phyloP scores from a whole-genome alignment of 768 basidiomycete genomes.

The Leccinum rimulosum region DNA sequence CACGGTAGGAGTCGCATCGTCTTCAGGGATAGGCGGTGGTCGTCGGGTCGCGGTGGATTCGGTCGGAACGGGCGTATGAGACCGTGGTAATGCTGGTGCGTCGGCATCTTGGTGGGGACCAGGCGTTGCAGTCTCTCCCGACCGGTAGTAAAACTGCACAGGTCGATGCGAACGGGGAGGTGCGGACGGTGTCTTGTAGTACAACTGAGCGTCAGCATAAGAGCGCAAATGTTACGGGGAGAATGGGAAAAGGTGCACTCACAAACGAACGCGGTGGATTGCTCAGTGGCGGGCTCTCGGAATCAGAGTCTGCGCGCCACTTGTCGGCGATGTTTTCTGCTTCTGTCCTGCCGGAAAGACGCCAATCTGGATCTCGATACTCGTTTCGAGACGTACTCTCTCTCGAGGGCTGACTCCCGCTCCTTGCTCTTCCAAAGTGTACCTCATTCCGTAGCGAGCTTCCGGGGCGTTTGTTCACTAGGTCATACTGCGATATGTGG shows the following conservation, averaged over 20 bases:
- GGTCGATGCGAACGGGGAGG: conserved; percentile 12
- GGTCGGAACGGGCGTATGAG: conserved; percentile 13
- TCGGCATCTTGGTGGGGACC: conserved; percentile 23
- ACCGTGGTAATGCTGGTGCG: conserved; percentile 4
- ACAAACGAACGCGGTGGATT: conserved; percentile 22
- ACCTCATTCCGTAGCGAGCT: conserved; percentile 28
- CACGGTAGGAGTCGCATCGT: conserved; percentile 2
- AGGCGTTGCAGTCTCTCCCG: conserved; percentile 33
- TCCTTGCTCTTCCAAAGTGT: conserved; percentile 18
- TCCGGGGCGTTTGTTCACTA: conserved; percentile 26
- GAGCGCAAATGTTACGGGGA: not conserved
- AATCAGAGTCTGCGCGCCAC: conserved; percentile 32
- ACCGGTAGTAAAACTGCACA: conserved; percentile 21
- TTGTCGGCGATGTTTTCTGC: conserved; percentile 28
- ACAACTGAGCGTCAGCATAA: conserved; percentile 6
- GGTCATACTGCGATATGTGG: conserved; percentile 31
- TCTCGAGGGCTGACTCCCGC: conserved; percentile 25
- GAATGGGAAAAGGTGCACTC: conserved; percentile 1
- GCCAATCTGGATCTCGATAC: conserved; percentile 14
- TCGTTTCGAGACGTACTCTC: conserved; percentile 18
- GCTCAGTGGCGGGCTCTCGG: conserved; percentile 10
- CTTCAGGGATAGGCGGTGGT: conserved; percentile 1
- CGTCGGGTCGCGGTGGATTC: conserved; percentile 6
- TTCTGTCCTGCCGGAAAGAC: conserved; percentile 22
- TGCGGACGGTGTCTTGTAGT: conserved; percentile 17